Percentiles rank a stretch among this genome's conserved stretches.
Evolutionary conservation across 805 yeast genomes (phyloP).

Genomic region (Debaryomyces hansenii): DNA sequence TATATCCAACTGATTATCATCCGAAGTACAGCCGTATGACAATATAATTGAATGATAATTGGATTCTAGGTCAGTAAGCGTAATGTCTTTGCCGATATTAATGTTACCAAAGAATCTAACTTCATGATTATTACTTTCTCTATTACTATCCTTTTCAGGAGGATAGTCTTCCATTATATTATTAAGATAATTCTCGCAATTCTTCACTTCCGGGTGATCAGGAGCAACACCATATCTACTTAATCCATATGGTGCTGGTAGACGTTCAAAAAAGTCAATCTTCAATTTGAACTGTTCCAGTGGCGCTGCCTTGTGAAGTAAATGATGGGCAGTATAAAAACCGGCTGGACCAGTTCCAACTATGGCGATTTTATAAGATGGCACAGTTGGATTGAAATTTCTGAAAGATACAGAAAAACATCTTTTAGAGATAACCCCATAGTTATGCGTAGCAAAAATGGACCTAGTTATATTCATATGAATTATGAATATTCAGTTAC

Average conservation of each 20-base stretch:
- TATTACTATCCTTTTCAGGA: constrained; percentile 1
- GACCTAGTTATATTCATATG: no score
- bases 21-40: constrained; percentile 77
- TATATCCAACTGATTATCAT: constrained; percentile 53
- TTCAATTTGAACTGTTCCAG: constrained; percentile 28
- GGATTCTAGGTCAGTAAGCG: constrained; percentile 47
- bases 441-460: no score
- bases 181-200: constrained; percentile 71
- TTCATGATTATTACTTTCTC: constrained; percentile 17
- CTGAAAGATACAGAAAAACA: neutral
- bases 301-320: constrained; percentile 49
- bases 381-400: neutral
- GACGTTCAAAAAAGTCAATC: constrained; percentile 77
- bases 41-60: constrained; percentile 73
- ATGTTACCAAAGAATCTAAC: constrained; percentile 69
- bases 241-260: constrained; percentile 90
- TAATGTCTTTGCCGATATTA: constrained; percentile 61
- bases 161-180: constrained; percentile 36
- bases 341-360: constrained; percentile 98
- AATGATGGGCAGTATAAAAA: constrained; percentile 79
- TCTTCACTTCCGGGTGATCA: constrained; percentile 96
- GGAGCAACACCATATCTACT: constrained; percentile 98
- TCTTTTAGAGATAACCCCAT: neutral
- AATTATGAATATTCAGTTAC: no score
- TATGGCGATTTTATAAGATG: constrained; percentile 56